Conservation (phyloP, 306 rosid genomes). For the Dryas octopetala region DNA sequence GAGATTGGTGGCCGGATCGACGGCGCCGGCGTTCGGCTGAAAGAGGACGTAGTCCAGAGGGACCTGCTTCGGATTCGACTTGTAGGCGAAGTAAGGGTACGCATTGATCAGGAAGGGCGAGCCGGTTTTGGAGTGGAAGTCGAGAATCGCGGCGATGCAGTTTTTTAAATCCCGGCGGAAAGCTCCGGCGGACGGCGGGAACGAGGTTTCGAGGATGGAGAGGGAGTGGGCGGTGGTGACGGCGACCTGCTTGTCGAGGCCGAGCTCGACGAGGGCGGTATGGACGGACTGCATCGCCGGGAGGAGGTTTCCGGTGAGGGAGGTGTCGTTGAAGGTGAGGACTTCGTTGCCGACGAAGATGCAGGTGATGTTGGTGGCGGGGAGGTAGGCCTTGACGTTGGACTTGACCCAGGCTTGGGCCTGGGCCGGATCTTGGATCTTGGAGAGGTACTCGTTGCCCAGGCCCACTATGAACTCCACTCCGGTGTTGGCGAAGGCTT, state of each 20-base stretch:
- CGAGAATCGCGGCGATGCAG: constrained; percentile 57
- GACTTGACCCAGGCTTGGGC: constrained; percentile 81
- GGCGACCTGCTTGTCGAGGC: constrained; percentile 62
- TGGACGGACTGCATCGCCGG: constrained; percentile 91
- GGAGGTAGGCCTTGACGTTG: constrained; percentile 65
- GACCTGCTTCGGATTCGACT: constrained; percentile 69
- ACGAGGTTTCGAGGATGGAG: constrained; percentile 67
- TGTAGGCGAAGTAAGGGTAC: constrained; percentile 95
- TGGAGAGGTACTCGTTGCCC: constrained; percentile 67
- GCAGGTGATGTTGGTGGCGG: constrained; percentile 72
- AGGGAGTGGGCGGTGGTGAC: constrained; percentile 86
- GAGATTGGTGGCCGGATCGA: constrained; percentile 66
- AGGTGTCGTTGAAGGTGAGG: constrained; percentile 80
- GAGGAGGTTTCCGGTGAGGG: constrained; percentile 52
- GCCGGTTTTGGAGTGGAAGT: constrained; percentile 74
- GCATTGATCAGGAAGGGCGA: constrained; percentile 92
- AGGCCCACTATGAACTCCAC: constrained; percentile 81
- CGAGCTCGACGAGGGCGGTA: constrained; percentile 52
- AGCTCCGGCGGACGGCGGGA: constrained; percentile 81
- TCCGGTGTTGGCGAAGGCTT: constrained; percentile 72
- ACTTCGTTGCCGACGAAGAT: constrained; percentile 93
- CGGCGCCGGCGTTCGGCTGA: constrained; percentile 72
- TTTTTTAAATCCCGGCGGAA: constrained; percentile 67
- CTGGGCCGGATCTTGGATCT: constrained; percentile 55
- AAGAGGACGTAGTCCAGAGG: constrained; percentile 72